Percentiles rank a stretch among this genome's conserved stretches.
Evolutionary conservation across 1,139 yeast genomes (phyloP).

Genomic region (Protomyces macrosporus): DNA sequence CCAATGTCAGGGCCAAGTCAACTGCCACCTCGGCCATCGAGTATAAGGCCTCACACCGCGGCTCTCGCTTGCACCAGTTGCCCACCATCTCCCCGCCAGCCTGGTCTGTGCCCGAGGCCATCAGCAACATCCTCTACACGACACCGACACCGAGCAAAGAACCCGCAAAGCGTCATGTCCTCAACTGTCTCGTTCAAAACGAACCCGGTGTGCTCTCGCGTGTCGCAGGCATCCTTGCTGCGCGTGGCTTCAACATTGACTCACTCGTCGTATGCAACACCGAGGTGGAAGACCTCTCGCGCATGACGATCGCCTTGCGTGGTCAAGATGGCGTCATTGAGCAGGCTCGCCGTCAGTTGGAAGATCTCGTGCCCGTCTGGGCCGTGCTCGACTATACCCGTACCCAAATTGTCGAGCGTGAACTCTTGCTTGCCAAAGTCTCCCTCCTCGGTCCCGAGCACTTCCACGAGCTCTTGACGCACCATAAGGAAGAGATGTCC

Average conservation of each 20-base stretch:
- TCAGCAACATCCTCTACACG: conserved; percentile 77
- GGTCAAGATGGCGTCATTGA: conserved; percentile 96
- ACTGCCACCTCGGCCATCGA: conserved; percentile 89
- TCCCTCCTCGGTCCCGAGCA: conserved; percentile 94
- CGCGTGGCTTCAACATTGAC: conserved; percentile 96
- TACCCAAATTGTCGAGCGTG: conserved; percentile 85
- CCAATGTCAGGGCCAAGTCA: conserved; percentile 27
- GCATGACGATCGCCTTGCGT: conserved; percentile 92
- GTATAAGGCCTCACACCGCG: conserved; percentile 77
- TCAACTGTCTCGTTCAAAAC: conserved; percentile 94
- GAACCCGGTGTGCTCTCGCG: conserved; percentile 97
- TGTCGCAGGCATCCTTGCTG: conserved; percentile 92
- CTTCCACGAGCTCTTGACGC: conserved; percentile 87
- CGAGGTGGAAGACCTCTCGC: conserved; percentile 86
- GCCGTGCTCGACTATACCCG: conserved; percentile 93
- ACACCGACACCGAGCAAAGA: conserved; percentile 66
- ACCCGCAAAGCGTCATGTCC: conserved; percentile 59
- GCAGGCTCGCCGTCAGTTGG: conserved; percentile 98
- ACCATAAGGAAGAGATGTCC: conserved; percentile 46
- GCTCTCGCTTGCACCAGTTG: conserved; percentile 80
- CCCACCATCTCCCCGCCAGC: conserved; percentile 93
- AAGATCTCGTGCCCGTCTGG: conserved; percentile 95
- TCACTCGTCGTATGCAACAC: conserved; percentile 95
- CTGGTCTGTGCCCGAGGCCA: conserved; percentile 95
- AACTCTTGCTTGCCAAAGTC: conserved; percentile 81